Evolutionary conservation across 345 rosid species (phyloP), one percentile per base, ranked within the genome.

Genomic region (Gynandropsis gynandra): DNA sequence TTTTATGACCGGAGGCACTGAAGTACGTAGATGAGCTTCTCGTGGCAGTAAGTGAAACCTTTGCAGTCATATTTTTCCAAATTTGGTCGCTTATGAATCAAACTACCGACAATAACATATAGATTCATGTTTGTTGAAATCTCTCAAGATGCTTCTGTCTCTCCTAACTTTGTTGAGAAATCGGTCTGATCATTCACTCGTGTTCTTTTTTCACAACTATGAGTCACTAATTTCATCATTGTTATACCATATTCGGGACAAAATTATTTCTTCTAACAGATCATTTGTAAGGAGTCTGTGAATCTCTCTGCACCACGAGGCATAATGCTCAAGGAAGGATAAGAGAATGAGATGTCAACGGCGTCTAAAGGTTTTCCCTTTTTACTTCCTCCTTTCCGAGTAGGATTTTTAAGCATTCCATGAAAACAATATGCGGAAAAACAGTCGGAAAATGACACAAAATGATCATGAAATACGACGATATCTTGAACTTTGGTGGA

Each of bases 1-100:
- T 87, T 73, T 69, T 95, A 87, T 66, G 98, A 92, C 50, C 59
- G 95, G 96, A 87, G 72, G 96, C 98, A 68, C 74, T 82, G 74
- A 95, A 87, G 59, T 79, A 79, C 44, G 98, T 85, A 40, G 98
- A 87, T 47, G 95, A 87, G 71, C 95, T 87, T 62, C 58, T 96
- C 98, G 16, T 92, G 98, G 98, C 74, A 93, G 98, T 92, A 74
- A 72, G 75, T 74, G 42, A 44, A 51, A 46, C 9, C 4, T 10
- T 38, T 16, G 29, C 32, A 56, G 54, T 16, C 52, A 10, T 14
- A 29, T 8, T 47, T 67, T 10, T 10, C 12, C 24, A 16, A 50
- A 41, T 24, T 24, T 5, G 5, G 29, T 24, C 4, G 29, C 29
- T 2, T 2, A 24, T 24, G 4, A 46, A 14, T 35, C 13, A 50